A percentile compares a stretch with the other conserved stretches of the same genome.
Conservation (phyloP, 352 stramenopile species). For the Phytopythium mirpurense region DNA sequence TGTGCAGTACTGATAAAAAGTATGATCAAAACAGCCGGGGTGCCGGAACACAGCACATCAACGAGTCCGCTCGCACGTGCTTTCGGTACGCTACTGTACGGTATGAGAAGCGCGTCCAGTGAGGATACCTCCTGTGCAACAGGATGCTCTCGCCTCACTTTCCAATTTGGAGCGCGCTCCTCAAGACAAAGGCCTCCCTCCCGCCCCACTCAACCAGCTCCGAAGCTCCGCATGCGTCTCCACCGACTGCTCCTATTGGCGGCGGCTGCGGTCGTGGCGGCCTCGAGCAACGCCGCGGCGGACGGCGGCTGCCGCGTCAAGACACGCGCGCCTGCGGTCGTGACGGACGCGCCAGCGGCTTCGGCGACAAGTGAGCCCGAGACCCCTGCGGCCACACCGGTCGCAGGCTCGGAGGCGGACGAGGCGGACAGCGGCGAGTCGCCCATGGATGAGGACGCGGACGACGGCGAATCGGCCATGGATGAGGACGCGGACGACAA, state of each 20-base stretch:
- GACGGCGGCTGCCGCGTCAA: slow-evolving; percentile 5
- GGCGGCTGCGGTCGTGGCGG: neutral
- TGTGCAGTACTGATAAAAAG: too few relatives aligned
- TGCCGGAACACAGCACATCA: too few relatives aligned
- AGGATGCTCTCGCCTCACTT: too few relatives aligned
- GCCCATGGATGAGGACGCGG: neutral
- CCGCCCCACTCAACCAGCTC: too few relatives aligned
- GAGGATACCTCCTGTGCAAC: too few relatives aligned
- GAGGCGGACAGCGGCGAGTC: neutral
- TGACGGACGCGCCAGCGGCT: neutral
- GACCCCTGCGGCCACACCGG: neutral
- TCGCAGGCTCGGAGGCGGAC: neutral
- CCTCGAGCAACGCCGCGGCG: neutral
- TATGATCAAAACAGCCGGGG: too few relatives aligned
- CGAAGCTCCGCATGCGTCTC: neutral
- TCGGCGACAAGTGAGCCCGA: neutral
- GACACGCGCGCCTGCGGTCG: neutral
- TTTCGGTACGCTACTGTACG: too few relatives aligned
- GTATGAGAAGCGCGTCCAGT: neutral
- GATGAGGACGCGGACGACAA: neutral
- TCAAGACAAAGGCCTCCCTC: neutral
- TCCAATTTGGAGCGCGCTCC: neutral
- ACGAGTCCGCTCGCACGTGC: too few relatives aligned
- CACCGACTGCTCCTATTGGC: slow-evolving; percentile 1
- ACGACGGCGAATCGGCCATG: neutral